phyloP scores from a whole-genome alignment of 2,329 filamentous ascomycete genomes.

The Blastomyces percursus region DNA sequence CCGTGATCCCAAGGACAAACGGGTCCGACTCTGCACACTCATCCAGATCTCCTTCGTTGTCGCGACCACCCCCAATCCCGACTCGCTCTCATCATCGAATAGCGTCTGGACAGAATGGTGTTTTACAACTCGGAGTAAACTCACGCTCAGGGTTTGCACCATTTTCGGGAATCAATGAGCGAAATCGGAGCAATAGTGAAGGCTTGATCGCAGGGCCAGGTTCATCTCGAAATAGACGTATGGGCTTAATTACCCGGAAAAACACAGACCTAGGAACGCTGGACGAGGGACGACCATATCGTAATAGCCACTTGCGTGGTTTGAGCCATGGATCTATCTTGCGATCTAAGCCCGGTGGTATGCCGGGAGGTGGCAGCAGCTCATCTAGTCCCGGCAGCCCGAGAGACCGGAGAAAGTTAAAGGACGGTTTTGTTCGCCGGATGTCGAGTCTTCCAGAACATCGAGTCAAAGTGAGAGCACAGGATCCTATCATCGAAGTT shows the following conservation, averaged over 20 bases:
- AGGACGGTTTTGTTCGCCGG: constrained; percentile 39
- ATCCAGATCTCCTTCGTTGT: constrained; percentile 55
- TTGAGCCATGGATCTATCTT: constrained; percentile 48
- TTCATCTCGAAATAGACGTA: constrained; percentile 44
- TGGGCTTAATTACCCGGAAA: constrained; percentile 50
- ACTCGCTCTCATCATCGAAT: constrained; percentile 67
- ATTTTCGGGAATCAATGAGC: constrained; percentile 52
- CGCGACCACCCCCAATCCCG: constrained; percentile 65
- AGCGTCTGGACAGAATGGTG: constrained; percentile 32
- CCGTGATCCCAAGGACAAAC: constrained; percentile 47
- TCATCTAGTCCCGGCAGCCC: constrained; percentile 37
- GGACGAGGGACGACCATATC: constrained; percentile 42
- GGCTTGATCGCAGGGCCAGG: constrained; percentile 42
- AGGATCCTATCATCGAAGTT: constrained; percentile 44
- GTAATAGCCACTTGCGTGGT: constrained; percentile 45
- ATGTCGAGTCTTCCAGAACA: constrained; percentile 49
- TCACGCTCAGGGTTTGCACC: constrained; percentile 65
- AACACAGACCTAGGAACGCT: constrained; percentile 44
- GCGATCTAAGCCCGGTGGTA: constrained; percentile 26
- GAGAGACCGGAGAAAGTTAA: constrained; percentile 31
- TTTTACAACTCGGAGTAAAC: constrained; percentile 35
- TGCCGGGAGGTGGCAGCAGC: constrained; percentile 26
- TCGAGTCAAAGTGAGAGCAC: constrained; percentile 37
- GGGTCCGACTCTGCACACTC: constrained; percentile 55
- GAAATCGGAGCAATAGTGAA: constrained; percentile 52